Evolutionary conservation across 495 filamentous ascomycete species (phyloP).

Genomic region (Annulohypoxylon stygium): DNA sequence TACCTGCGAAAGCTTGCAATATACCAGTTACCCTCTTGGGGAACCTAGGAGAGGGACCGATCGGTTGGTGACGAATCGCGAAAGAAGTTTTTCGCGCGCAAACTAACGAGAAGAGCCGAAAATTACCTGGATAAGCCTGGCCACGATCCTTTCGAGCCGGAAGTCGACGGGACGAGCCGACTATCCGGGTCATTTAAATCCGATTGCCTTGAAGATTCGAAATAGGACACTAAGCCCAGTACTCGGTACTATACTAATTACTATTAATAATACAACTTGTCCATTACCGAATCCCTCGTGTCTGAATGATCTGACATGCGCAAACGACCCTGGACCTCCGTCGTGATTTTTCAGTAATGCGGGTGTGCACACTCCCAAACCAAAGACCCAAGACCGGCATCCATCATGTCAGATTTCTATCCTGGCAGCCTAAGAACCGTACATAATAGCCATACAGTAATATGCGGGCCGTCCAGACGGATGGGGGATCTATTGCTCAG

Average conservation of each 20-base stretch:
- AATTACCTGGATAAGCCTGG: constrained; percentile 8
- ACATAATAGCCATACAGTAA: constrained; percentile 47
- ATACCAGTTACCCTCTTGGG: constrained; percentile 24
- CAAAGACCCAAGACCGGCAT: constrained; percentile 14
- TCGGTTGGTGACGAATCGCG: constrained; percentile 31
- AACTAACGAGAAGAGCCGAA: constrained; percentile 29
- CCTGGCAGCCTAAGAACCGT: constrained; percentile 23
- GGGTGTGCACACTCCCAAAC: constrained; percentile 19
- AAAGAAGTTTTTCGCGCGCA: constrained; percentile 19
- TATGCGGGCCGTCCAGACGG: constrained; percentile 49
- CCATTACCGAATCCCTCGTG: not conserved
- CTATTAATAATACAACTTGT: constrained; percentile 34
- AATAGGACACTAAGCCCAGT: not conserved
- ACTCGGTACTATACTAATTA: not conserved
- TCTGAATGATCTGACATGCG: constrained; percentile 4
- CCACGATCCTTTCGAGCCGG: not conserved
- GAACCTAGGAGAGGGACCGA: constrained; percentile 28
- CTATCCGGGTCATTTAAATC: constrained; percentile 20
- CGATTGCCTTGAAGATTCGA: not conserved
- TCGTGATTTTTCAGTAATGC: constrained; percentile 29
- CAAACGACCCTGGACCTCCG: constrained; percentile 20
- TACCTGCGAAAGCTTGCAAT: constrained; percentile 16
- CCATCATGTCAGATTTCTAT: constrained; percentile 24
- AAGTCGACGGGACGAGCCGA: constrained; percentile 41
- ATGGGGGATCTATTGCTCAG: constrained; percentile 46